Percentiles rank a stretch among this genome's conserved stretches.
Conservation (phyloP, 129 eudicot genomes). For the Apium graveolens region DNA sequence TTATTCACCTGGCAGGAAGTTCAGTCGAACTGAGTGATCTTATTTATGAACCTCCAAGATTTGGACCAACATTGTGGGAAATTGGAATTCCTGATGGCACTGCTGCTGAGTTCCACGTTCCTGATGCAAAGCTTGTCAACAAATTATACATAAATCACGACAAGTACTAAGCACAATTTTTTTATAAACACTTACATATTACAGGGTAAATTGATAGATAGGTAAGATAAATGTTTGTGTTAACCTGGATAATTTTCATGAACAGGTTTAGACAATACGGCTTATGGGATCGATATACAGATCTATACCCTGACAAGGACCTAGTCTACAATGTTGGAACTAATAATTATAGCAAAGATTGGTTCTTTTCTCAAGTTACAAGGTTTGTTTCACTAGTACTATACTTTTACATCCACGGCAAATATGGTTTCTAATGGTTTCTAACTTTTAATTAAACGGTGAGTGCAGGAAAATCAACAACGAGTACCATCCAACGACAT, state of each 20-base stretch:
- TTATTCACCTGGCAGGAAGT: constrained; percentile 26
- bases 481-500: no score
- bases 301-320: no score
- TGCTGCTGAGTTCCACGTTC: constrained; percentile 13
- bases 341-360: no score
- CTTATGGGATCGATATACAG: no score
- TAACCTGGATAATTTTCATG: background rate
- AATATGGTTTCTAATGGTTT: background rate
- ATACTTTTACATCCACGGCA: background rate
- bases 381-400: background rate
- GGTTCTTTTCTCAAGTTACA: no score
- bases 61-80: constrained; percentile 78
- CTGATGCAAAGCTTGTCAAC: no score
- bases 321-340: no score
- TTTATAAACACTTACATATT: background rate
- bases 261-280: constrained; percentile 17
- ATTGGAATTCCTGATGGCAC: constrained; percentile 70
- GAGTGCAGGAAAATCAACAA: constrained; percentile 13
- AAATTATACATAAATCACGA: no score
- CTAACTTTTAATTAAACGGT: background rate
- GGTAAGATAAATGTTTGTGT: background rate
- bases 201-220: background rate
- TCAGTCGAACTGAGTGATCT: constrained; percentile 29
- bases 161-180: constrained; percentile 13
- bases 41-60: constrained; percentile 46